Base-by-base conservation (phyloP, 2,329 filamentous ascomycete species). In the Claviceps quebecensis region DNA sequence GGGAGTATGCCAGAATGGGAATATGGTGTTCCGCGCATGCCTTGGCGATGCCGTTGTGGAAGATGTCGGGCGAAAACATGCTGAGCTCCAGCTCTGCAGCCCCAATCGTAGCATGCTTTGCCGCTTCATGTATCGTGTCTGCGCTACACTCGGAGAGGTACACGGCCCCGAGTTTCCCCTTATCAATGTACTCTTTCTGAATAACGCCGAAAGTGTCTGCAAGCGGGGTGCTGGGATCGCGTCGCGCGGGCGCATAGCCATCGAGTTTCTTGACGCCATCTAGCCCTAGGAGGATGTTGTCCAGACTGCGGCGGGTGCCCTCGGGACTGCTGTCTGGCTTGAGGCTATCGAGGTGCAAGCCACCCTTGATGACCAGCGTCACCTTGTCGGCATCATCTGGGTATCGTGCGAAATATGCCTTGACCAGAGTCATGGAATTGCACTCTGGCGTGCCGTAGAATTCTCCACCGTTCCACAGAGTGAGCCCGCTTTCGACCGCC, bases 1-100 rank as follows among this genome's bases (percentile, higher is more conserved):
- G 51, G n/a, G 51, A 83, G 66, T 88, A 90, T 0, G 83, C 84
- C 38, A 87, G 67, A 47, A 90, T 68, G 0, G 84, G 81, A 54
- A 91, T 87, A 46, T 72, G 69, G 45, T 84, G 65, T 61, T 90
- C 74, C 0, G 70, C 73, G 59, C 80, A 84, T 0, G 77, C 72
- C 2, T 69, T 69, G 3, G 72, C 71, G 38, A 80, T 65, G 2
- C 76, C 75, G 56, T 78, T 77, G 22, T 61, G 63, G 26, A 77
- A 64, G 23, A 72, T 67, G 16, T 78, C 73, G 0, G 70, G 69
- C 9, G 65, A 59, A 59, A 71, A 76, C 53, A 78, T 64, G 54
- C 71, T 76, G 49, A 78, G 63, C 63, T 81, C 77, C 23, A 76
- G 67, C 65, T 81, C 76, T 16, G 73, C 73, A n/a, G 67, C 67